phyloP scores from a whole-genome alignment of 805 yeast genomes.

The Brettanomyces custersianus region DNA sequence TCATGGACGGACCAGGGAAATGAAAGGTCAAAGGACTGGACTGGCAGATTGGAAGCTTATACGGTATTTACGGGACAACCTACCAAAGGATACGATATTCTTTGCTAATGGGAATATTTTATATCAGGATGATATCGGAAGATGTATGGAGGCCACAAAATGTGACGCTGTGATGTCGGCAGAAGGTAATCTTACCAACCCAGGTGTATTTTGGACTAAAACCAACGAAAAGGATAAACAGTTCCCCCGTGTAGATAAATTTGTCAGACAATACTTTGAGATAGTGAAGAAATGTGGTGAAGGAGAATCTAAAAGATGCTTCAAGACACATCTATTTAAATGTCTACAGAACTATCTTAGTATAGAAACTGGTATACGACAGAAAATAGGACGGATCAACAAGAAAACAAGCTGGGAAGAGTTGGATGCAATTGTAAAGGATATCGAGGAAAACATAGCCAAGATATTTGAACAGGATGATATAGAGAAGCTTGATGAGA shows the following conservation, averaged over 20 bases:
- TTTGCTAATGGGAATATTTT: conserved; percentile 94
- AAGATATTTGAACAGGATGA: conserved; percentile 43
- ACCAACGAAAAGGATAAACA: conserved; percentile 47
- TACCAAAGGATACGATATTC: conserved; percentile 74
- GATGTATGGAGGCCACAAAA: conserved; percentile 53
- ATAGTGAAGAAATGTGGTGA: conserved; percentile 56
- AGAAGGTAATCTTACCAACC: conserved; percentile 89
- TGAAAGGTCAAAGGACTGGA: conserved; percentile 96
- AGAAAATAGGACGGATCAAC: conserved; percentile 47
- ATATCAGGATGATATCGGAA: conserved; percentile 72
- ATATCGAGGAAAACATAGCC: conserved; percentile 60
- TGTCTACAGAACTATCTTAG: conserved; percentile 73
- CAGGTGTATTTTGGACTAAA: conserved; percentile 72
- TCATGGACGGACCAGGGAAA: conserved; percentile 93
- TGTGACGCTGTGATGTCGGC: conserved; percentile 97
- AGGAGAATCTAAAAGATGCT: conserved; percentile 68
- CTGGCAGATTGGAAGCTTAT: conserved; percentile 88
- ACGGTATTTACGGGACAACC: conserved; percentile 63
- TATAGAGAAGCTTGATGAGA: conserved; percentile 47
- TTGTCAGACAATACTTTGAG: conserved; percentile 82
- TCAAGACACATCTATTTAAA: conserved; percentile 91
- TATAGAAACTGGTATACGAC: conserved; percentile 68
- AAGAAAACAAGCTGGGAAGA: conserved; percentile 36
- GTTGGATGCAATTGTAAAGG: conserved; percentile 40
- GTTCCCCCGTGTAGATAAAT: conserved; percentile 78